Conservation (phyloP, 805 yeast species). For the Lipomyces yamanashiensis region DNA sequence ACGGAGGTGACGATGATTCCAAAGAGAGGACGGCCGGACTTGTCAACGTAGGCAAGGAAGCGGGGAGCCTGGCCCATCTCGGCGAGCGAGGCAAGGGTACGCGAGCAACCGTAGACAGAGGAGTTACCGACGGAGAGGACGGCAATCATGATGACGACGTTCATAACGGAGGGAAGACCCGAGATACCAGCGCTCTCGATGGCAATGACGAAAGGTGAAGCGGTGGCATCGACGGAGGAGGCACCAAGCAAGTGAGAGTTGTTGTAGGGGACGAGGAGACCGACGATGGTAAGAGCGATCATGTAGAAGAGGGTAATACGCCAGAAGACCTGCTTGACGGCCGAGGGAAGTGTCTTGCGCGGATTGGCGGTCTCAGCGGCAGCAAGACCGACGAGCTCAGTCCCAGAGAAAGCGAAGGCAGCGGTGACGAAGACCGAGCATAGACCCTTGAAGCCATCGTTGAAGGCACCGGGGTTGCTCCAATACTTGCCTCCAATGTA, state of each 20-base stretch:
- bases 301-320: slow-evolving; percentile 74
- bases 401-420: slow-evolving; percentile 76
- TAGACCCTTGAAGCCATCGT: slow-evolving; percentile 74
- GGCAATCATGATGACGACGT: slow-evolving; percentile 70
- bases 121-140: slow-evolving; percentile 76
- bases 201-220: slow-evolving; percentile 78
- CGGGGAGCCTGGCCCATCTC: slow-evolving; percentile 68
- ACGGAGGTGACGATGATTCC: slow-evolving; percentile 56
- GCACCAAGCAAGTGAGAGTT: slow-evolving; percentile 54
- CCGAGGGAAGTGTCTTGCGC: slow-evolving; percentile 66
- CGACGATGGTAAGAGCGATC: slow-evolving; percentile 58
- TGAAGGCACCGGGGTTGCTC: slow-evolving; percentile 60
- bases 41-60: slow-evolving; percentile 69
- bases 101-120: slow-evolving; percentile 69
- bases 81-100: slow-evolving; percentile 70
- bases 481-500: slow-evolving; percentile 64
- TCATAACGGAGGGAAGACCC: slow-evolving; percentile 71
- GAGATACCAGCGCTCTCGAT: slow-evolving; percentile 66
- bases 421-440: slow-evolving; percentile 76
- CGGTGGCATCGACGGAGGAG: slow-evolving; percentile 60
- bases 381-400: slow-evolving; percentile 74
- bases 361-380: slow-evolving; percentile 80
- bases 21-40: slow-evolving; percentile 75
- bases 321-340: slow-evolving; percentile 84
- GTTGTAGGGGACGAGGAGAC: slow-evolving; percentile 74